Base-by-base conservation (phyloP, 1,284 basidiomycete species). In the Cutaneotrichosporon sp. region DNA sequence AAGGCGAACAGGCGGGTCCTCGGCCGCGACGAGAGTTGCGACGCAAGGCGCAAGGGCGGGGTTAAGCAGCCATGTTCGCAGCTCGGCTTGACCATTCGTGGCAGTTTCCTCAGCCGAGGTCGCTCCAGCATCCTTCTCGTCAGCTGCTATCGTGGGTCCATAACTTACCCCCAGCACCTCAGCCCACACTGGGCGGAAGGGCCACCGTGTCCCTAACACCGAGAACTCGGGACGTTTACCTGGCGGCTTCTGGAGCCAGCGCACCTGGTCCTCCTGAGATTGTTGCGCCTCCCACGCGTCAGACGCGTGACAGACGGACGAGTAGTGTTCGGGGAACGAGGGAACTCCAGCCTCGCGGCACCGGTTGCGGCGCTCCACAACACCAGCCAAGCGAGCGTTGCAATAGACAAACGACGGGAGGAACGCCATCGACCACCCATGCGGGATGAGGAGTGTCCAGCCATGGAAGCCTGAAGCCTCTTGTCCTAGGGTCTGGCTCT, bases 371-470 rank as follows among this genome's bases (percentile, higher is more conserved):
- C 87, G 84, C 74, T 96, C 91, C 21, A 87, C 85, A 70, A 93
- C 87, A 1, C 93, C 93, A 2, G 85, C 89, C 9, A 94, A 85
- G 4, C 91, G 88, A 0, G 89, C 90, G 26, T 89, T 88, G 0
- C 92, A 91, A 77, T 88, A 87, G 9, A 85, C 84, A 50, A 97
- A 85, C 0, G 92, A 93, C 31, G 84, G 85, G 66, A 91, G 86
- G 79, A 97, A 91, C 0, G 92, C 83, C 88, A 92, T 93, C 1
- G 86, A 84, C 92, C 92, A 97, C 10, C 91, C 91, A 1, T 86
- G 83, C 1, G 94, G 93, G 36, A 95, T 78, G 31, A 95, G 82
- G 6, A 97, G 81, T 2, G 88, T 91, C 88, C 89, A 96, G 40
- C 92, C 92, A 70, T 93, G 87, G 38, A 91, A 81, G 0, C 84